These are phyloP conservation scores for Nematocida sp. DNA, from an alignment of 371 early-diverging fungal genomes.

Conservation along the genomic window DNA sequence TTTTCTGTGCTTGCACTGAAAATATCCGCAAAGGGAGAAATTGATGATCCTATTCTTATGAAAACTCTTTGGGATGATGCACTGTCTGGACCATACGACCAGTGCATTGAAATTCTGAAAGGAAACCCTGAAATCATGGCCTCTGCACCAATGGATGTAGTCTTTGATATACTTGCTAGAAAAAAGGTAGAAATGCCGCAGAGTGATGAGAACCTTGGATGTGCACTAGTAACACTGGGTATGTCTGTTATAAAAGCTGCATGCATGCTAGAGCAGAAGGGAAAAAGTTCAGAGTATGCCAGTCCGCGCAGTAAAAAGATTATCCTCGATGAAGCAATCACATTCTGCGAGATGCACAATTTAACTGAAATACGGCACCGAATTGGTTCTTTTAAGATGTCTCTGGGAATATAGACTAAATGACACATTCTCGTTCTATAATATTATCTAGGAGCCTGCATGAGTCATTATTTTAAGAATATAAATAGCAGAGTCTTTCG, in stretches of 20 bases:
- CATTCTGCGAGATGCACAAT: constrained; percentile 35
- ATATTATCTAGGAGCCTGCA: too few species aligned
- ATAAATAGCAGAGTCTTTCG: too few species aligned
- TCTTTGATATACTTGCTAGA: constrained; percentile 37
- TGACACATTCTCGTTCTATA: too few species aligned
- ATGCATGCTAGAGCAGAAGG: constrained; percentile 37
- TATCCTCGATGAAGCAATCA: constrained; percentile 33
- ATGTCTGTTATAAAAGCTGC: constrained; percentile 26
- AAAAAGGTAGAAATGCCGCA: constrained; percentile 19
- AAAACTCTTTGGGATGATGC: constrained; percentile 49
- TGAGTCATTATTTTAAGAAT: too few species aligned
- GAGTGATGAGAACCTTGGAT: constrained; percentile 35
- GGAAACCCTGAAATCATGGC: constrained; percentile 32
- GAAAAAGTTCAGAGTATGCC: constrained; percentile 29
- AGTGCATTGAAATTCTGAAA: constrained; percentile 10
- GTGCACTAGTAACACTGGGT: constrained; percentile 21
- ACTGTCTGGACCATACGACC: constrained; percentile 36
- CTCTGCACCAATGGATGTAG: constrained; percentile 12
- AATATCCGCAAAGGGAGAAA: constrained; percentile 27
- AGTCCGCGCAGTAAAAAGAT: constrained; percentile 33
- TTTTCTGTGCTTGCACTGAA: constrained; percentile 53
- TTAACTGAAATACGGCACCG: constrained; percentile 16
- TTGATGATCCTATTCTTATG: constrained; percentile 21
- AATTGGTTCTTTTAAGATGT: constrained; percentile 9
- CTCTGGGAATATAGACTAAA: constrained; percentile 32